Evolutionary conservation across 1,284 basidiomycete species (phyloP).

Genomic region (Lentinula novae-zelandiae): DNA sequence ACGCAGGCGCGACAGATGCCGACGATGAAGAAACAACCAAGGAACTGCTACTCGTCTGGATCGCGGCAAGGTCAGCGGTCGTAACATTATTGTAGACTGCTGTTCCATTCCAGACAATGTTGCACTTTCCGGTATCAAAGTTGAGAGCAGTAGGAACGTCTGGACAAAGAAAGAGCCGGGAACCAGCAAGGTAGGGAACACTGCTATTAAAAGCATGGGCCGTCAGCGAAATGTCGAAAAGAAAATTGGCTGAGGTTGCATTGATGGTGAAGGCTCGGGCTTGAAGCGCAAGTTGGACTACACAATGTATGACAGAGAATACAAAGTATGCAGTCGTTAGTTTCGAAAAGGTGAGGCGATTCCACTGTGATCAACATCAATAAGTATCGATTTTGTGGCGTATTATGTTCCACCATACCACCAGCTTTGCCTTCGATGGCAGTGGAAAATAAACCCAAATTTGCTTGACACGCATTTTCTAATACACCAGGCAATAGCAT

Average conservation of each 20-base stretch:
- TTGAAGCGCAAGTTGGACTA: constrained; percentile 67
- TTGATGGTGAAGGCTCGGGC: constrained; percentile 65
- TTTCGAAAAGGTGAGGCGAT: constrained; percentile 63
- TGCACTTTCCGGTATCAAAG: constrained; percentile 40
- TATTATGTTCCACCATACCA: constrained; percentile 37
- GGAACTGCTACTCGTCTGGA: neutral
- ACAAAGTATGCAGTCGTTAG: constrained; percentile 63
- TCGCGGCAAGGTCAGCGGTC: neutral
- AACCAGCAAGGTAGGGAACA: constrained; percentile 47
- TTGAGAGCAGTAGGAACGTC: constrained; percentile 48
- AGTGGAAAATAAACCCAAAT: constrained; percentile 37
- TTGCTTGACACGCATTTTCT: constrained; percentile 43
- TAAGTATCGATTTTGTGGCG: constrained; percentile 12
- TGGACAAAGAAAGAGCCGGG: constrained; percentile 54
- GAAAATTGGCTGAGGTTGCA: constrained; percentile 48
- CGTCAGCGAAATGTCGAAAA: constrained; percentile 46
- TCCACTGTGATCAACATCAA: constrained; percentile 44
- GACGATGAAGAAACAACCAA: constrained; percentile 5
- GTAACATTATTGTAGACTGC: neutral
- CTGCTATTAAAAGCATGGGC: constrained; percentile 47
- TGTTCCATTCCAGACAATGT: constrained; percentile 45
- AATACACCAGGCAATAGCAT: neutral
- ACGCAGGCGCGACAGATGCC: neutral
- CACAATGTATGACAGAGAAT: constrained; percentile 65
- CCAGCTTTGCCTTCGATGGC: constrained; percentile 43